Evolutionary conservation across 805 yeast genomes (phyloP), one percentile per base, ranked within the genome.

Genomic region (Metschnikowia matae): DNA sequence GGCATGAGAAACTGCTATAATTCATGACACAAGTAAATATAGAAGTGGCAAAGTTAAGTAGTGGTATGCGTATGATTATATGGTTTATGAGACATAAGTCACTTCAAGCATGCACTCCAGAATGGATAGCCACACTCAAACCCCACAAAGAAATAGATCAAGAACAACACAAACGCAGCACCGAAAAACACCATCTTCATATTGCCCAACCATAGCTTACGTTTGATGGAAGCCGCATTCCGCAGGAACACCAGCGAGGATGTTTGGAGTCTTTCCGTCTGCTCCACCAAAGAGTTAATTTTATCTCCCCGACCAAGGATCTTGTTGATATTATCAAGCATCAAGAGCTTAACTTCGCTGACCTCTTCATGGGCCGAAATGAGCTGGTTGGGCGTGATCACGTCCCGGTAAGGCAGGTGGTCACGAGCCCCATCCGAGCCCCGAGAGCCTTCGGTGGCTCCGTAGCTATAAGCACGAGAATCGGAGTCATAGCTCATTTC

Each of bases 241-340:
- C 84, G 81, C 56, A 88, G 82, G 64, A 89, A 89, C 26, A 84
- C 77, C 67, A 74, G 78, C 7, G 94, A 81, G 34, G 81, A 80
- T 37, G 79, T 75, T 56, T 83, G 87, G 65, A 89, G 75, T 48
- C 82, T 75, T 54, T 86, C 85, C 1, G 96, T 89, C 64, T 89
- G 89, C 64, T 84, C 87, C 31, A 89, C 92, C 54, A 89, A 73
- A 37, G 79, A 66, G 56, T 81, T 79, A 51, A 89, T 81, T 47
- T 87, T 78, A 60, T 89, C 96, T 18, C 95, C 96, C 46, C 96
- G 78, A 56, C 81, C 82, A 57, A 89, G 70, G 23, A 89, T 77
- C 62, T 81, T 76, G 58, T 83, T 89, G 48, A 86, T 82, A 60
- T 86, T 87, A 53, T 84, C 87, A 52, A 82, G 77, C 90, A 86